Base-by-base conservation (phyloP, 1,284 basidiomycete species). In the Entoloma clypeatum region DNA sequence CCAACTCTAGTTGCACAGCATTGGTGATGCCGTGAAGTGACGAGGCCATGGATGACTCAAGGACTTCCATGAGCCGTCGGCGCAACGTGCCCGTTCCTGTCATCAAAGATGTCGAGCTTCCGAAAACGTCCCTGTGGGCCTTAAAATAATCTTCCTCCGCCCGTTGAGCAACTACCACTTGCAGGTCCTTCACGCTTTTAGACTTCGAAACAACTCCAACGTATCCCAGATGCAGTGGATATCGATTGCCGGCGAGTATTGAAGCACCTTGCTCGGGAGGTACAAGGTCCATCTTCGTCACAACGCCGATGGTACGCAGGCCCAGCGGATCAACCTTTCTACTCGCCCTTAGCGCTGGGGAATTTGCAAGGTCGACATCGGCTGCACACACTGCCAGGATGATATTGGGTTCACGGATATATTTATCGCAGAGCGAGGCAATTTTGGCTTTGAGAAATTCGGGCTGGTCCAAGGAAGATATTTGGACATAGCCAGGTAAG, bases 261-360 rank as follows among this genome's bases (percentile, higher is more conserved):
- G 64, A 56, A 0, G 85, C 87, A 4, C 94, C 96, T 42, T 84
- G 75, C 44, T 90, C 84, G 0, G 94, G 80, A 21, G 85, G 73
- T 10, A 99, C 92, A 14, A 99, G 72, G 59, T 99, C 95, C 93
- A 99, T 96, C 76, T 99, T 99, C 30, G 96, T 99, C 32, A 99
- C 77, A 5, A 99, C 96, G 22, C 96, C 95, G 53, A 99, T 95
- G 0, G 96, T 99, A 21, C 95, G 81, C 45, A 93, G 71, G 5
- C 96, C 95, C 5, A 98, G 70, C 2, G 95, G 95, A 60, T 99
- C 95, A 3, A 99, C 91, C 49, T 90, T 88, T 32, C 93, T 75
- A 59, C 90, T 94, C 0, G 96, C 93, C 25, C 93, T 75, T 32
- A 99, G 68, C 0, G 96, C 95, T 3, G 96, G 95, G 1, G 92